Percentiles rank a stretch among this genome's conserved stretches.
phyloP scores from a whole-genome alignment of 306 rosid genomes.

The Cicer yamashitae region DNA sequence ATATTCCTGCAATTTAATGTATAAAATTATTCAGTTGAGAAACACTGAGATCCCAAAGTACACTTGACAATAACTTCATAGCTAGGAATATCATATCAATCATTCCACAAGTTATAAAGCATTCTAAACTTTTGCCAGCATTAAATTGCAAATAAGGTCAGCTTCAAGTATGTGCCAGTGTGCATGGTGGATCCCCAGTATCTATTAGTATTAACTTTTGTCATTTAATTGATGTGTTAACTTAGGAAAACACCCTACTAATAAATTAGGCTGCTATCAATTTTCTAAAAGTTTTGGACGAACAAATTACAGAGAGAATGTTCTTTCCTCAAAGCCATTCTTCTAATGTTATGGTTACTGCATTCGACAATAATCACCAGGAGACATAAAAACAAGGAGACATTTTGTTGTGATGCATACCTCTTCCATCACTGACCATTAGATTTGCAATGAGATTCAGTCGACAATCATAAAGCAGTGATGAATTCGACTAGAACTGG shows the following conservation, averaged over 20 bases:
- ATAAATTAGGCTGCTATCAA: slow-evolving; percentile 1
- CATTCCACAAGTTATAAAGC: slow-evolving; percentile 2
- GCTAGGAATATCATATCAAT: background rate
- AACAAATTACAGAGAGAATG: slow-evolving; percentile 15
- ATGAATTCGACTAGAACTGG: slow-evolving; percentile 92
- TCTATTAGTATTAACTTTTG: background rate
- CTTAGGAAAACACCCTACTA: background rate
- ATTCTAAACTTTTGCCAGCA: slow-evolving; percentile 4
- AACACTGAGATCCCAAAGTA: slow-evolving; percentile 19
- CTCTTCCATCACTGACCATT: slow-evolving; percentile 25
- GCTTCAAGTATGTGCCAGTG: slow-evolving; percentile 1
- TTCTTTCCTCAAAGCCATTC: slow-evolving; percentile 9
- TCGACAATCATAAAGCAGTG: slow-evolving; percentile 6
- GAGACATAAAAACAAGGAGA: background rate
- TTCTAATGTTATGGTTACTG: background rate
- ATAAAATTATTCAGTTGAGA: background rate
- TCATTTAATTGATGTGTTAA: slow-evolving; percentile 16
- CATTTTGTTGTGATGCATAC: background rate
- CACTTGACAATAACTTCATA: slow-evolving; percentile 2
- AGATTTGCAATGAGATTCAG: background rate
- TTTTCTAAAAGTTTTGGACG: background rate
- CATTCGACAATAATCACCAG: slow-evolving; percentile 11
- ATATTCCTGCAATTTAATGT: slow-evolving; percentile 66
- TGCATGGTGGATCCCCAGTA: slow-evolving; percentile 3
- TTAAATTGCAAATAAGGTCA: slow-evolving; percentile 20